Evolutionary conservation across 345 rosid genomes (phyloP), one percentile per base, ranked within the genome.

Genomic region (Microthlaspi erraticum): DNA sequence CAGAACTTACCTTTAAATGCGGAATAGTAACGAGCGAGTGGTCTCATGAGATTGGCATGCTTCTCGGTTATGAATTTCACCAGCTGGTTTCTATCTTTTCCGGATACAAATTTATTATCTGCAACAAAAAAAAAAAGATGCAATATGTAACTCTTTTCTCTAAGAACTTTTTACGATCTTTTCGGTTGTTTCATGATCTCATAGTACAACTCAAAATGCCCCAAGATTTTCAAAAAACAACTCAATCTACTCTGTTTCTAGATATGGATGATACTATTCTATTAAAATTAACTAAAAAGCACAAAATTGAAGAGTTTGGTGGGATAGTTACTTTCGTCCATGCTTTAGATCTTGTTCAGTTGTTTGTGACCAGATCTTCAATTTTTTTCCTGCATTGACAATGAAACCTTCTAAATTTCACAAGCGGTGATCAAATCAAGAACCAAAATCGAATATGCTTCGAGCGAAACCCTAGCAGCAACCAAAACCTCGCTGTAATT

Each of bases 41-140:
- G 93, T 80, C 87, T 88, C 80, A 86, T 79, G 68, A 82, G 95
- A 81, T 87, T 93, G 63, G 80, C 61, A 77, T 88, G 83, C 78
- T 83, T 88, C 71, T 87, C 87, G 59, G 88, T 52, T 33, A 55
- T 67, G 58, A 88, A 75, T 66, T 83, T 81, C 16, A 79, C 80
- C 75, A 88, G 45, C 87, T 87, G 93, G 62, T 84, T 58, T 51
- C 78, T 82, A 38, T 63, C 80, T 8, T 49, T 50, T 72, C 83
- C 74, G 41, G 81, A 84, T 61, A 79, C 81, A 7, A 56, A 37
- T 20, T 73, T 59, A 54, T 63, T 61, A 77, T 71, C 98, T 87
- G 71, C 64, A 59, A 31, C 18, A 26, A 26, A 26, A 26, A 26
- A 2, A 50, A 53, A 23, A 43, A 61, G 61, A 75, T 52, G 4